Base-by-base conservation (phyloP, 768 basidiomycete genomes). In the Serendipita indica region DNA sequence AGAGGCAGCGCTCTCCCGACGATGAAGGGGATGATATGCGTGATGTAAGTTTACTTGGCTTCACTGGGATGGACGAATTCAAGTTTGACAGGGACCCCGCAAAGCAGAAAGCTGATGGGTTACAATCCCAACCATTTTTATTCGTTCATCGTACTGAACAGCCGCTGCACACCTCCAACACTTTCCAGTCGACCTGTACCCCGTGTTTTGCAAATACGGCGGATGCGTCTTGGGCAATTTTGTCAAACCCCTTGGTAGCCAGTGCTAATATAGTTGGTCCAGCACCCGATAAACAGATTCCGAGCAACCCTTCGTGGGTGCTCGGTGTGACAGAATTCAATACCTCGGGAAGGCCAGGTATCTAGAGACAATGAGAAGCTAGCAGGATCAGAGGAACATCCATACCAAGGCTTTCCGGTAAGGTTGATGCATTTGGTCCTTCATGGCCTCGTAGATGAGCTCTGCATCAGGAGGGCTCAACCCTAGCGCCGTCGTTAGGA, bases 381-480 rank as follows among this genome's bases (percentile, higher is more conserved):
- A 33, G 13, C 22, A 16, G 12, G 59, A 57, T 58, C 33, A 58
- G 39, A 32, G 25, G 60, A 58, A 46, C 41, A 56, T 2, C 73
- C 85, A 37, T 67, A 92, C 92, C 60, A 99, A 75, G 27, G 76
- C 69, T 70, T 84, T 90, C 30, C 96, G 83, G 69, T 97, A 98
- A 1, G 96, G 96, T 68, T 99, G 96, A 69, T 99, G 96, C 13
- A 99, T 79, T 57, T 88, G 82, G 72, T 99, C 96, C 67, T 97
- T 94, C 96, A 98, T 98, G 1, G 94, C 94, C 68, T 98, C 94
- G 70, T 94, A 98, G 60, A 98, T 97, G n/a, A 99, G 80, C 20
- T 83, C 87, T 0, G 96, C 82, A 68, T 99, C 90, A 1, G 93
- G 93, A 1, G 96, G 94, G 10, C 83, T 81, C 66, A 86, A 84